Conservation (phyloP, 805 yeast species). For the Wickerhamiella dianesei region DNA sequence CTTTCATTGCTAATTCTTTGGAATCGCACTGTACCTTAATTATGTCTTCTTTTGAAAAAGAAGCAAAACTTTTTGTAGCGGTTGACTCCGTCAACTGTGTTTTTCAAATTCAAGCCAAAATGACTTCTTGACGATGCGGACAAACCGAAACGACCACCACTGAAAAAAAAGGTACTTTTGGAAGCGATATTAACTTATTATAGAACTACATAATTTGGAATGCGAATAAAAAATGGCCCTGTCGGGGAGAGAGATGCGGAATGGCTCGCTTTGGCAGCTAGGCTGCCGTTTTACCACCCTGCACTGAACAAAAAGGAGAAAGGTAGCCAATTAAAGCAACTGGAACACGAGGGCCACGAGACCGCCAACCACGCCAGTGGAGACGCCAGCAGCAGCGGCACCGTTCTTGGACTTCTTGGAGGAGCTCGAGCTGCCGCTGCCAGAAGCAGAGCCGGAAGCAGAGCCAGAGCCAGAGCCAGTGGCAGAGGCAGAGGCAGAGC, state of each 20-base stretch:
- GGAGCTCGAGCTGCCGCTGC: constrained; percentile 3
- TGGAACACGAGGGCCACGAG: constrained; percentile 13
- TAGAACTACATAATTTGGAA: neutral
- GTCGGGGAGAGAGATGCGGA: neutral
- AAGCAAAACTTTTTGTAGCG: too few relatives aligned
- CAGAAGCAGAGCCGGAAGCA: constrained; percentile 7
- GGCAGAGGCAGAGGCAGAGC: constrained; percentile 6
- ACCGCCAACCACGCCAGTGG: constrained; percentile 15
- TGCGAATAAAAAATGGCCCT: neutral
- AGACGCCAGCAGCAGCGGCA: constrained; percentile 11
- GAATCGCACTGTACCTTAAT: too few relatives aligned
- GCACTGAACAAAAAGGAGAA: neutral
- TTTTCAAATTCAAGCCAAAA: too few relatives aligned
- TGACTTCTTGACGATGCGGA: too few relatives aligned
- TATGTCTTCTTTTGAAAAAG: too few relatives aligned
- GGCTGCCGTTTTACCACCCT: too few relatives aligned
- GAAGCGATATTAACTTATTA: neutral
- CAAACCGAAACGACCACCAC: neutral
- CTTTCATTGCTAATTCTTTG: too few relatives aligned
- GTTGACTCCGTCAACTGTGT: too few relatives aligned
- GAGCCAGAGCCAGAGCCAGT: constrained; percentile 7
- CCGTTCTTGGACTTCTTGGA: constrained; percentile 11
- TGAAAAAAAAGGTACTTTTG: neutral
- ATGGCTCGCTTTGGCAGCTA: too few relatives aligned
- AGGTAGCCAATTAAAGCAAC: constrained; percentile 8